These are phyloP conservation scores for Candida ficus DNA, from an alignment of 805 yeast genomes.

Conservation along the genomic window DNA sequence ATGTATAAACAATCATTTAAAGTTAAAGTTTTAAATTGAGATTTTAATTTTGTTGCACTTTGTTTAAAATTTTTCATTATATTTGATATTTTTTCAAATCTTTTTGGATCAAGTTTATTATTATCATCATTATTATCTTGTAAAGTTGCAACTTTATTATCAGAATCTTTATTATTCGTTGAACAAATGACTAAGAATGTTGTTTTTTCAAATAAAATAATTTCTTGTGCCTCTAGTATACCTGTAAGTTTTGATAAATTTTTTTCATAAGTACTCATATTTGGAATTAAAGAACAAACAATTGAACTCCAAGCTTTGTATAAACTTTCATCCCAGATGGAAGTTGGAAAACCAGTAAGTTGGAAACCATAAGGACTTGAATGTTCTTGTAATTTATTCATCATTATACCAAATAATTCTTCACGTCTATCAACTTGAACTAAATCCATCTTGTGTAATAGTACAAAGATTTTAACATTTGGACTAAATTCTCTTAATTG, in stretches of 20 bases:
- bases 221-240: constrained; percentile 80
- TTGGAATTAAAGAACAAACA: constrained; percentile 92
- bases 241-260: constrained; percentile 69
- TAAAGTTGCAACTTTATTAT: background rate
- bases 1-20: constrained; percentile 54
- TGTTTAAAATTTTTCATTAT: constrained; percentile 93
- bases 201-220: constrained; percentile 86
- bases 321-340: constrained; percentile 94
- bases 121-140: constrained; percentile 8
- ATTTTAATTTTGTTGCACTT: constrained; percentile 79
- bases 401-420: constrained; percentile 78
- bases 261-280: constrained; percentile 73
- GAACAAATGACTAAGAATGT: constrained; percentile 64
- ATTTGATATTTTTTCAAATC: constrained; percentile 91
- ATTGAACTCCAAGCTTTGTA: constrained; percentile 97
- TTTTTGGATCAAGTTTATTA: constrained; percentile 66
- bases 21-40: constrained; percentile 74
- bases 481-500: constrained; percentile 84
- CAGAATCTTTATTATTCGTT: constrained; percentile 30
- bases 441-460: constrained; percentile 93
- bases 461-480: constrained; percentile 83
- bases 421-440: constrained; percentile 83
- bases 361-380: constrained; percentile 66
- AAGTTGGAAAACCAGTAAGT: constrained; percentile 84
- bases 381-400: constrained; percentile 71